A percentile compares a stretch with the other conserved stretches of the same genome.
These are phyloP conservation scores for Chaetomium fimeti DNA, from an alignment of 495 filamentous ascomycete species.

Conservation along the genomic window DNA sequence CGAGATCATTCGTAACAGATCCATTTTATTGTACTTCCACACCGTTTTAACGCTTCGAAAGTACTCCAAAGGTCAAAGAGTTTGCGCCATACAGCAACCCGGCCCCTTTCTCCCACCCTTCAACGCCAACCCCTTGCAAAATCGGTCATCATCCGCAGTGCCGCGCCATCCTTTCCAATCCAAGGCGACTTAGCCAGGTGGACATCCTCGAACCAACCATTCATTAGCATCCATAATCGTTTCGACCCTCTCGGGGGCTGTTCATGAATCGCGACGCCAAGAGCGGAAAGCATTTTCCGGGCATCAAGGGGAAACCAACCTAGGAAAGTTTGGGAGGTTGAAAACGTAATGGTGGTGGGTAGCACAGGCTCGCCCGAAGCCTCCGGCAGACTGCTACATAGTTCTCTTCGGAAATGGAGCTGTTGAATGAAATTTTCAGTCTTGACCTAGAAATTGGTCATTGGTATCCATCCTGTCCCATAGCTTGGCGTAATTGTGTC, in stretches of 20 bases:
- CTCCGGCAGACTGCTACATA: background rate
- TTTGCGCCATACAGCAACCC: no score
- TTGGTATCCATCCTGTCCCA: background rate
- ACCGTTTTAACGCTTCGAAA: no score
- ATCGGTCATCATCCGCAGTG: no score
- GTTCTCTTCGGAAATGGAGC: background rate
- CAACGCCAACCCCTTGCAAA: no score
- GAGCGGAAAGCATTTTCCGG: background rate
- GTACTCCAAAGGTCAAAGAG: no score
- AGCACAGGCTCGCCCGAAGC: background rate
- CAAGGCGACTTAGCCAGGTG: background rate
- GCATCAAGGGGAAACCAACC: background rate
- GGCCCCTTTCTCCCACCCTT: no score
- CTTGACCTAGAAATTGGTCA: background rate
- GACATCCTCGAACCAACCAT: no score
- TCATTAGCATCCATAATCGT: no score
- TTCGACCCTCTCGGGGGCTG: background rate
- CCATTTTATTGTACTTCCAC: no score
- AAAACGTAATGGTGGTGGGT: background rate
- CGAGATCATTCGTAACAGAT: no score
- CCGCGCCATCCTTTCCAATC: background rate
- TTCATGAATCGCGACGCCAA: background rate
- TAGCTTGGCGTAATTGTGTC: background rate
- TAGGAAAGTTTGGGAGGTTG: background rate
- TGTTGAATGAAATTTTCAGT: background rate